Percentiles rank a stretch among this genome's conserved stretches.
Evolutionary conservation across 1,284 basidiomycete species (phyloP).

Genomic region (Microbotryomycetes sp.): DNA sequence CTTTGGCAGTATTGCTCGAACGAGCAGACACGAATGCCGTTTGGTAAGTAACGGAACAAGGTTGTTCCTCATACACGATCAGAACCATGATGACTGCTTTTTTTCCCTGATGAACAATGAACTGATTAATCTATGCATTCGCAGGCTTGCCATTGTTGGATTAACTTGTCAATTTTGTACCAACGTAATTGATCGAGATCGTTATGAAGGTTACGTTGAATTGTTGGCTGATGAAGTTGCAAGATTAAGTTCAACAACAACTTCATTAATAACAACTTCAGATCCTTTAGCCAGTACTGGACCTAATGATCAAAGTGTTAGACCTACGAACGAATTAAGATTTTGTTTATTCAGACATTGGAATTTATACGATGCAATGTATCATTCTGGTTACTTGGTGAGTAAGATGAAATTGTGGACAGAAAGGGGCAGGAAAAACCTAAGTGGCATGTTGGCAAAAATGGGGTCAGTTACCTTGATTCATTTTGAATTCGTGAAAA

Average conservation of each 20-base stretch:
- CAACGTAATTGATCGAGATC: constrained; percentile 75
- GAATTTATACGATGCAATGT: constrained; percentile 96
- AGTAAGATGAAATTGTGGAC: constrained; percentile 94
- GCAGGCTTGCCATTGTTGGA: constrained; percentile 85
- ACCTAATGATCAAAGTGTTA: constrained; percentile 70
- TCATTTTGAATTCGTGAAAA: too few relatives aligned
- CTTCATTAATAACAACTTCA: constrained; percentile 18
- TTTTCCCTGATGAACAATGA: neutral
- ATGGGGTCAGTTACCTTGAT: constrained; percentile 72
- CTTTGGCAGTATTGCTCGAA: constrained; percentile 80
- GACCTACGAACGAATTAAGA: constrained; percentile 75
- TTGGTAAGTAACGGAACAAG: constrained; percentile 65
- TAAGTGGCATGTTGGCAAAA: constrained; percentile 90
- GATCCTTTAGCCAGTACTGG: constrained; percentile 23
- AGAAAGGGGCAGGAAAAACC: constrained; percentile 77
- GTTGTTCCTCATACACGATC: neutral
- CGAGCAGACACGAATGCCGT: constrained; percentile 87
- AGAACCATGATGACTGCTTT: too few relatives aligned
- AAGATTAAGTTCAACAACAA: constrained; percentile 62
- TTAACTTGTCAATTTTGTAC: constrained; percentile 88
- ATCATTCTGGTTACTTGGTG: constrained; percentile 92
- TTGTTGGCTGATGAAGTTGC: constrained; percentile 83
- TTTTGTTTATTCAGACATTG: constrained; percentile 96
- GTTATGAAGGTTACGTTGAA: constrained; percentile 72
- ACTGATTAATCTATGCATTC: neutral